phyloP scores from a whole-genome alignment of 1,284 basidiomycete genomes.

The Trametes versicolor region DNA sequence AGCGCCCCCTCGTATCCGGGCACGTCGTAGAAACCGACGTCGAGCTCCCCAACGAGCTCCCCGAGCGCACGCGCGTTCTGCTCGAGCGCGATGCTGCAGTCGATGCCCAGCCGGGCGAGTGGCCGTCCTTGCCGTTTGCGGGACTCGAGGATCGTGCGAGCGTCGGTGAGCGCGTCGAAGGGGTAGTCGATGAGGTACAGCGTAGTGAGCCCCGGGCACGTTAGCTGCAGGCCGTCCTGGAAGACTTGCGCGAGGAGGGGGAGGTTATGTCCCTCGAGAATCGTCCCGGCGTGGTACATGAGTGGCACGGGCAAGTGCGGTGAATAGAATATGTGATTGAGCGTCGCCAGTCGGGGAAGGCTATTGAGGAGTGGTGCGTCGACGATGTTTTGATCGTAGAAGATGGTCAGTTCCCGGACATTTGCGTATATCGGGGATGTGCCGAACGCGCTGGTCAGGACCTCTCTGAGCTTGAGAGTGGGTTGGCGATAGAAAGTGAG shows the following conservation, averaged over 20 bases:
- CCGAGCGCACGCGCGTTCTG: neutral
- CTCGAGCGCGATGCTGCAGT: neutral
- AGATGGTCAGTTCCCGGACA: conserved; percentile 6
- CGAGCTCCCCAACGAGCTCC: neutral
- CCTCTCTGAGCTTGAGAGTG: neutral
- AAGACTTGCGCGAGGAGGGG: neutral
- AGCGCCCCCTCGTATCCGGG: neutral
- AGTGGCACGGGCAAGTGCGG: neutral
- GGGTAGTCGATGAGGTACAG: conserved; percentile 6
- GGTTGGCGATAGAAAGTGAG: too few relatives aligned
- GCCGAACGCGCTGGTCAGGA: neutral
- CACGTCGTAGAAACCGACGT: neutral
- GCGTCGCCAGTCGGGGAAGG: neutral
- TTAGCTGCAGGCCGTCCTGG: too few relatives aligned
- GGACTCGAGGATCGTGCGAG: neutral
- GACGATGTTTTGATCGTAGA: neutral
- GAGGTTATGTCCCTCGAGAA: neutral
- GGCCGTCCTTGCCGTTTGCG: neutral
- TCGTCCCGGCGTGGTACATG: neutral
- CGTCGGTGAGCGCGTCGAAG: neutral
- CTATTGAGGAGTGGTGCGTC: neutral
- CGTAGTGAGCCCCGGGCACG: neutral
- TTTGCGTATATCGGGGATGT: neutral
- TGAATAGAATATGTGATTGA: conserved; percentile 7
- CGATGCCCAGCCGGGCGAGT: neutral